Base-by-base conservation (phyloP, 176 grass and related monocot genomes). In the Olyra latifolia region DNA sequence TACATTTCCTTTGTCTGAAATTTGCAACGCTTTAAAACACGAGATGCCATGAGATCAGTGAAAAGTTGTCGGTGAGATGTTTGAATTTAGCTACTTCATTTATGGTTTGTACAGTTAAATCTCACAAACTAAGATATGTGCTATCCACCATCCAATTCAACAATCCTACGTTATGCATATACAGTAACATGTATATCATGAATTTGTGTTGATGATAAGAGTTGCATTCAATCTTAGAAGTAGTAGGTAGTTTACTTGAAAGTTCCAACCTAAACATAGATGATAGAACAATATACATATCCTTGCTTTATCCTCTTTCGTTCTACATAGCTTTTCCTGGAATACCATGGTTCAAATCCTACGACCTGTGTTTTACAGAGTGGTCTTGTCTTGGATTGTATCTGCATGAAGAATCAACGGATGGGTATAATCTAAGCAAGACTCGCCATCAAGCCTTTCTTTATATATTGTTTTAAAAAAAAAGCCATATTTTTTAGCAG, bases 81-180 rank as follows among this genome's bases (percentile, higher is more conserved):
- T 79, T 55, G 23, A 56, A 71, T 87, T 15, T 62, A 35, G 27
- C 15, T 29, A 29, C 11, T 52, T 52, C 30, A 60, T 76, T 52
- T 43, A 60, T 76, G 7, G 35, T 69, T 29, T 62, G 17, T 67
- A 42, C 16, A 54, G 17, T 76, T 62, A 76, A 20, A 25, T 70
- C 16, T 50, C 28, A 50, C 3, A 24, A 50, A 58, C 38, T 72
- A 86, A 38, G 20, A 25, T 29, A 61, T 19, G 41, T 17, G 40
- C 19, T 64, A 72, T 79, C 67, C 42, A 71, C 45, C 20, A 63
- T 72, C 55, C 45, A 78, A 28, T 59, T 71, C 16, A 78, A 72
- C 52, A 73, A 24, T 22, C 1, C 23, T 43, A 62, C 19, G n/a
- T 1, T 52, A 63, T 52, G n/a, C n/a, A 22, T 70, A 49, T 40